phyloP scores from a whole-genome alignment of 2,329 filamentous ascomycete species.

The Acarospora socialis region DNA sequence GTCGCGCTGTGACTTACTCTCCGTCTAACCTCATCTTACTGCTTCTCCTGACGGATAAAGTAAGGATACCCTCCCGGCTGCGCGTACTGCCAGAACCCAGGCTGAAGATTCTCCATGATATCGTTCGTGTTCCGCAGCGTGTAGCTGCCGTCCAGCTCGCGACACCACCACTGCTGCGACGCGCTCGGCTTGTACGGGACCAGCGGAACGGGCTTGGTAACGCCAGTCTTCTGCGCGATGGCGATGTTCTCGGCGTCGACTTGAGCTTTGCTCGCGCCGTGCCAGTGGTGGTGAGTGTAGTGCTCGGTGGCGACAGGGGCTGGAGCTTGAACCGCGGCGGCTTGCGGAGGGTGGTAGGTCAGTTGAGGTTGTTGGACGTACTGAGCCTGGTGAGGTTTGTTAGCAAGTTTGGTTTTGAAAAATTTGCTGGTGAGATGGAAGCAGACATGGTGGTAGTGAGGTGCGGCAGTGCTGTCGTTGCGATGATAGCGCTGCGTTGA shows the following conservation, averaged over 20 bases:
- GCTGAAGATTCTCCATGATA: conserved; percentile 19
- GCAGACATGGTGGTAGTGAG: too few relatives aligned
- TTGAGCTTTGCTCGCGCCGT: conserved; percentile 15
- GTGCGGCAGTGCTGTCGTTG: too few relatives aligned
- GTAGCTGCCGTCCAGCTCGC: conserved; percentile 22
- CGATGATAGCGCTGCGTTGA: too few relatives aligned
- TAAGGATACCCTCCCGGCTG: conserved; percentile 6
- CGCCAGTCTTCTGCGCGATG: conserved; percentile 15
- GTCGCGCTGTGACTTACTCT: not conserved
- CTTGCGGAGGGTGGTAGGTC: not conserved
- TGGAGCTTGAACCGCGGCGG: conserved; percentile 1
- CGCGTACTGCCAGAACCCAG: conserved; percentile 17
- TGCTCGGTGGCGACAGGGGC: conserved; percentile 1
- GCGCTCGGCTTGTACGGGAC: conserved; percentile 20
- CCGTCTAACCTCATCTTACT: not conserved
- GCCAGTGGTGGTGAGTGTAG: conserved; percentile 8
- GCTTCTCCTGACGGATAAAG: conserved; percentile 8
- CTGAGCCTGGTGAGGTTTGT: not conserved
- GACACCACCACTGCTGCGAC: conserved; percentile 22
- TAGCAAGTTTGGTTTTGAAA: too few relatives aligned
- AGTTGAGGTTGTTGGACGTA: not conserved
- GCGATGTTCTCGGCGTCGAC: conserved; percentile 20
- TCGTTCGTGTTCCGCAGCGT: conserved; percentile 20
- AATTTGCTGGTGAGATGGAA: too few relatives aligned
- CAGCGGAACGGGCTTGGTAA: conserved; percentile 16